Evolutionary conservation across 1,139 yeast genomes (phyloP).

Genomic region (Suhomyces terraborum): DNA sequence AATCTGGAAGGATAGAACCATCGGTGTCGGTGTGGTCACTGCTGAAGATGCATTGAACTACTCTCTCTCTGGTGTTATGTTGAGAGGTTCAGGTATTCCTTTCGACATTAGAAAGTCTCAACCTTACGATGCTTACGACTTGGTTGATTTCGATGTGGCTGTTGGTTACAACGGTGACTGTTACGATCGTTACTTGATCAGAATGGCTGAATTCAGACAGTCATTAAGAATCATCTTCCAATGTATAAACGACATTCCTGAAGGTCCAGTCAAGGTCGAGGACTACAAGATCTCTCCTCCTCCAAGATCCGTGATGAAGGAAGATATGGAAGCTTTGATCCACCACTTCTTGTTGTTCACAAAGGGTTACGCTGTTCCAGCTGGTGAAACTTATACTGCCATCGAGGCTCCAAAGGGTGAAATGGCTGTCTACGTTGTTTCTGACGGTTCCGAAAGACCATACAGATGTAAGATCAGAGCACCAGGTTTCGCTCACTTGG

Average conservation of each 20-base stretch:
- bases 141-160: slow-evolving; percentile 83
- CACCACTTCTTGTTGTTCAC: slow-evolving; percentile 88
- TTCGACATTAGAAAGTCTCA: slow-evolving; percentile 84
- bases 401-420: slow-evolving; percentile 97
- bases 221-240: slow-evolving; percentile 86
- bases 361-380: slow-evolving; percentile 87
- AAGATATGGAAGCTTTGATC: slow-evolving; percentile 90
- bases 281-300: slow-evolving; percentile 87
- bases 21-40: slow-evolving; percentile 75
- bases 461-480: slow-evolving; percentile 92
- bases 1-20: slow-evolving; percentile 89
- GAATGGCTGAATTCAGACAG: slow-evolving; percentile 93
- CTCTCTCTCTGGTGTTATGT: slow-evolving; percentile 83
- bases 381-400: slow-evolving; percentile 89
- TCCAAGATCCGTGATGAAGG: slow-evolving; percentile 79
- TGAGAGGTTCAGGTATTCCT: slow-evolving; percentile 88
- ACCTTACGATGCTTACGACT: slow-evolving; percentile 88
- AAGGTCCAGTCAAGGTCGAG: slow-evolving; percentile 90
- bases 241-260: slow-evolving; percentile 89
- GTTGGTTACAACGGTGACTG: slow-evolving; percentile 90
- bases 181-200: slow-evolving; percentile 82
- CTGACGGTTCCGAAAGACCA: slow-evolving; percentile 90
- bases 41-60: slow-evolving; percentile 88
- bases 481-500: slow-evolving; percentile 89
- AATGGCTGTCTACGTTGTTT: slow-evolving; percentile 87